Base-by-base conservation (phyloP, 805 yeast species). In the Naumovozyma baii region DNA sequence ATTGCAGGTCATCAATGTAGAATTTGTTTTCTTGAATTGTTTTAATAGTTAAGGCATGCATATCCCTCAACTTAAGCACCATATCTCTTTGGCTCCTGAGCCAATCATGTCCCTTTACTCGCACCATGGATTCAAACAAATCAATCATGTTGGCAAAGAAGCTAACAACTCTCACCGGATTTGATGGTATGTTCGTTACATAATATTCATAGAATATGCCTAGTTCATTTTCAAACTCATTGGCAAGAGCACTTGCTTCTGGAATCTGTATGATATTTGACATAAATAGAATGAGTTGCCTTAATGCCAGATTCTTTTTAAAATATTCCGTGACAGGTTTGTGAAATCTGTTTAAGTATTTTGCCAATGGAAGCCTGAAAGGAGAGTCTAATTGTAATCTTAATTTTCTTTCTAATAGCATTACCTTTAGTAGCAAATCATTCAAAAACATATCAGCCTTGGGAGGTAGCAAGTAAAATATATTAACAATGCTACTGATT, bases 371-470 rank as follows among this genome's bases (percentile, higher is more conserved):
- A n/a, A 68, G 72, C 47, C 98, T 71, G 68, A 92, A 88, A 3
- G 97, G 96, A 1, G 96, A 85, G 32, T 70, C 70, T 41, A 85
- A 83, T 46, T 83, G 85, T 17, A 96, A 78, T 41, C 95, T 81
- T 50, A 92, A 66, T 44, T 80, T 81, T 3, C 81, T 77, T 60
- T 92, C 98, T 52, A 92, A 65, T 42, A 76, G 78, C 47, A 81
- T 74, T 41, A 92, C 71, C 3, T 90, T 80, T 39, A 71, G 73
- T 51, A 92, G 72, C 40, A 92, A 71, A 50, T 87, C 95, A 38
- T 85, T 90, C 78, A 94, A 77, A 52, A 86, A 92, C 15, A 90
- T 81, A 60, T 78, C 83, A 0, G 98, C 98, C 46, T 85, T 83
- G 2, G 95, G 78, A 0, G 99, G 99, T 25, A 92, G 64, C 46